A percentile compares a stretch with the other conserved stretches of the same genome.
phyloP scores from a whole-genome alignment of 192 early-diverging fungal species.

The Backusella psychrophila region DNA sequence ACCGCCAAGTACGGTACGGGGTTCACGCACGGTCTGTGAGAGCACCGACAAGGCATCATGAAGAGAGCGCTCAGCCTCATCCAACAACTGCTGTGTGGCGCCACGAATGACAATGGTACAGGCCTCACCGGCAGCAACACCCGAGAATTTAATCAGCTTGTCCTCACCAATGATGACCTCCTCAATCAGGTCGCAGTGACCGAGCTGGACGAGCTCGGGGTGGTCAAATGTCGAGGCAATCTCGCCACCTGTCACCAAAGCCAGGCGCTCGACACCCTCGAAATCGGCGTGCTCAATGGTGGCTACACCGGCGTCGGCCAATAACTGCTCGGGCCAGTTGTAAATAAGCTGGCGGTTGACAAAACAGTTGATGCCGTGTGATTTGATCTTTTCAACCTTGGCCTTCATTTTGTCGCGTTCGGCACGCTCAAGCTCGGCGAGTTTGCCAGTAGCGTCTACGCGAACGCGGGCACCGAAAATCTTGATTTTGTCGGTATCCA shows the following conservation, averaged over 20 bases:
- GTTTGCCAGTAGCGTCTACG: constrained; percentile 94
- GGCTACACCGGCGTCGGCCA: constrained; percentile 96
- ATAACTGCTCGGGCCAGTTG: constrained; percentile 99
- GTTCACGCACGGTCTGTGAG: constrained; percentile 92
- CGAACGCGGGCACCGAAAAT: constrained; percentile 97
- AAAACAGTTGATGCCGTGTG: constrained; percentile 98
- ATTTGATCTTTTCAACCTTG: constrained; percentile 98
- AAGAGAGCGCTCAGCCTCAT: constrained; percentile 95
- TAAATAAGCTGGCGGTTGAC: constrained; percentile 99
- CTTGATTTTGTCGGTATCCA: constrained; percentile 99
- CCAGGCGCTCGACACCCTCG: constrained; percentile 95
- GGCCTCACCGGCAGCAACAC: constrained; percentile 92
- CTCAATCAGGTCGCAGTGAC: constrained; percentile 95
- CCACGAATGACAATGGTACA: constrained; percentile 98
- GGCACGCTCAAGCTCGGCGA: constrained; percentile 97
- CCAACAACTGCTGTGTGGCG: constrained; percentile 91
- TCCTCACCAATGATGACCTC: constrained; percentile 99
- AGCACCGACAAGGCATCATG: constrained; percentile 97
- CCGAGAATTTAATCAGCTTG: constrained; percentile 95
- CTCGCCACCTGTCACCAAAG: constrained; percentile 97
- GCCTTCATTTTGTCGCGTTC: constrained; percentile 98
- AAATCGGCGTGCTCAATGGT: constrained; percentile 99
- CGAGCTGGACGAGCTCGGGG: constrained; percentile 93
- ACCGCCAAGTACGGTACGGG: constrained; percentile 91
- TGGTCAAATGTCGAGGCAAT: constrained; percentile 98